Percentiles rank a stretch among this genome's conserved stretches.
These are phyloP conservation scores for Limnanthes douglasii DNA, from an alignment of 345 rosid genomes.

Conservation along the genomic window DNA sequence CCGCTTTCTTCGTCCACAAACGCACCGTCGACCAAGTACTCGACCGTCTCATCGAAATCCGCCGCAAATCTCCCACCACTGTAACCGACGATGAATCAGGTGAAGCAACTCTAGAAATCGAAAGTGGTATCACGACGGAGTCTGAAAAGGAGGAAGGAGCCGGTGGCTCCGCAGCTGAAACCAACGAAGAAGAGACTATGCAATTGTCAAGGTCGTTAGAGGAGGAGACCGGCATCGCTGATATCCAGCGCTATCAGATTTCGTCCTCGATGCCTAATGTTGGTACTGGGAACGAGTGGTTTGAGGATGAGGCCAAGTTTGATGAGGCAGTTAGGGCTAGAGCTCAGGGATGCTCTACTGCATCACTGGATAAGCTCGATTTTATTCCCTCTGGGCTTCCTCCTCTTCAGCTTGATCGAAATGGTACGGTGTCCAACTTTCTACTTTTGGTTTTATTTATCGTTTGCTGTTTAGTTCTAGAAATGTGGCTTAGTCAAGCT, in stretches of 20 bases:
- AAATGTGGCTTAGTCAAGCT: neutral
- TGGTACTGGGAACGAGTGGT: slow-evolving; percentile 20
- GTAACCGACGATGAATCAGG: too few relatives aligned
- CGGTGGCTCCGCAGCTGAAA: slow-evolving; percentile 11
- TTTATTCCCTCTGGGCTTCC: slow-evolving; percentile 26
- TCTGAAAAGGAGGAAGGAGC: too few relatives aligned
- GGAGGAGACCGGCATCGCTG: slow-evolving; percentile 10
- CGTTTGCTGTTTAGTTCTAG: neutral
- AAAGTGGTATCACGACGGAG: too few relatives aligned
- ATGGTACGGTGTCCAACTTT: slow-evolving; percentile 5
- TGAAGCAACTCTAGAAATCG: too few relatives aligned
- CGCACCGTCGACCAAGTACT: slow-evolving; percentile 39
- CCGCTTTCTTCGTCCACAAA: slow-evolving; percentile 37
- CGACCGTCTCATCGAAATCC: slow-evolving; percentile 26
- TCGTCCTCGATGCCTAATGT: slow-evolving; percentile 34
- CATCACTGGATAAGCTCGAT: slow-evolving; percentile 15
- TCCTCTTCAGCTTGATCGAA: slow-evolving; percentile 17
- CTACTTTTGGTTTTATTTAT: neutral
- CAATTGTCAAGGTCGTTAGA: slow-evolving; percentile 13
- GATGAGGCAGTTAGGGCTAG: slow-evolving; percentile 16
- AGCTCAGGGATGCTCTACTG: slow-evolving; percentile 12
- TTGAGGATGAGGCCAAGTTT: slow-evolving; percentile 21
- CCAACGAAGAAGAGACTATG: slow-evolving; percentile 4
- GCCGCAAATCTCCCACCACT: slow-evolving; percentile 6
- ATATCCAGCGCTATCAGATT: slow-evolving; percentile 8